Evolutionary conservation across 2,329 filamentous ascomycete genomes (phyloP).

Genomic region (Pestalotiopsis sp.): DNA sequence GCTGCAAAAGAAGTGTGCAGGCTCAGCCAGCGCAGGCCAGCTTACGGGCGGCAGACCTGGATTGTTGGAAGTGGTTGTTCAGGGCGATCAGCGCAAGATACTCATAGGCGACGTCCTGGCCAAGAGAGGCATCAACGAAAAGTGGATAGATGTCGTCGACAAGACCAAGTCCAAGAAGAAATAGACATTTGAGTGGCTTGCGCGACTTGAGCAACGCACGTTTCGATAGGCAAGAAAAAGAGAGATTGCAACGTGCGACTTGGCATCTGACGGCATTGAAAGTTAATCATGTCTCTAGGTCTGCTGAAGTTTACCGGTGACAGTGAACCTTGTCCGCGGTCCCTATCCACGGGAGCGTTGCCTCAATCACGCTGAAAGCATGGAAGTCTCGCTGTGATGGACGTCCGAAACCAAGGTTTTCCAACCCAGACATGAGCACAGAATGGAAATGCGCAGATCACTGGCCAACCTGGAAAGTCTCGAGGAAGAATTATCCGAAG

Average conservation of each 20-base stretch:
- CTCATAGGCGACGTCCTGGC: slow-evolving; percentile 58
- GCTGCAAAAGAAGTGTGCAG: slow-evolving; percentile 67
- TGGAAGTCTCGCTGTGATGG: background rate
- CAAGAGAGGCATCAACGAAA: slow-evolving; percentile 57
- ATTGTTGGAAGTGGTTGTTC: slow-evolving; percentile 67
- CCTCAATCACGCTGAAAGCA: background rate
- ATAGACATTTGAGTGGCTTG: background rate
- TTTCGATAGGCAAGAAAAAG: background rate
- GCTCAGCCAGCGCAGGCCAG: slow-evolving; percentile 66
- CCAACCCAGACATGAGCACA: background rate
- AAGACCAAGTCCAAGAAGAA: slow-evolving; percentile 63
- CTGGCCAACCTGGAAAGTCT: background rate
- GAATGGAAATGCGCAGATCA: background rate
- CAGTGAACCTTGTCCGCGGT: background rate
- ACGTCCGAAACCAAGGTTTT: background rate
- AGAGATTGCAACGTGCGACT: background rate
- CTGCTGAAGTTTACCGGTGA: background rate
- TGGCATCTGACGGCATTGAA: background rate
- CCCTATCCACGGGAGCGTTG: background rate
- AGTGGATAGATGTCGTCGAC: slow-evolving; percentile 66
- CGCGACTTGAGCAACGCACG: background rate
- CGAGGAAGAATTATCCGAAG: background rate
- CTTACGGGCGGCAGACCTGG: slow-evolving; percentile 58
- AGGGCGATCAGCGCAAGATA: slow-evolving; percentile 65
- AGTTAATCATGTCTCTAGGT: background rate